Evolutionary conservation across 768 basidiomycete species (phyloP).

Genomic region (Chalciporus chontae): DNA sequence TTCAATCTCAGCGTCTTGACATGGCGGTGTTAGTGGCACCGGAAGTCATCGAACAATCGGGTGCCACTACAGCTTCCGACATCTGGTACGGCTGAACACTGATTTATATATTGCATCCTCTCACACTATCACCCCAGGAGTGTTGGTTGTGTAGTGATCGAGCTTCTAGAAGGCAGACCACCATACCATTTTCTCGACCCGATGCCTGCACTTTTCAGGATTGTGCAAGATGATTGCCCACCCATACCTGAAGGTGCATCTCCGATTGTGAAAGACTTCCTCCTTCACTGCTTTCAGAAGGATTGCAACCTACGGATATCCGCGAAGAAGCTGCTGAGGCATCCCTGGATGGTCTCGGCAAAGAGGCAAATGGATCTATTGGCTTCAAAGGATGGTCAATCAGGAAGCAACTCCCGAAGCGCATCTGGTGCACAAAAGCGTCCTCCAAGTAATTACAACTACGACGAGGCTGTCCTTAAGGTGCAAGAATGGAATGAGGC

Average conservation of each 20-base stretch:
- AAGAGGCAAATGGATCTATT: conserved; percentile 61
- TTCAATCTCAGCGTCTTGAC: conserved; percentile 5
- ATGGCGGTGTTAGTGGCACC: conserved; percentile 73
- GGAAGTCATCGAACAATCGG: conserved; percentile 97
- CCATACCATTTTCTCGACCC: conserved; percentile 96
- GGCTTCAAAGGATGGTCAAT: conserved; percentile 25
- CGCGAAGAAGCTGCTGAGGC: conserved; percentile 86
- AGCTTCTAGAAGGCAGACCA: conserved; percentile 83
- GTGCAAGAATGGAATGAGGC: conserved; percentile 99
- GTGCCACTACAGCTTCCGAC: conserved; percentile 95
- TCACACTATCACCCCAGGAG: conserved; percentile 42
- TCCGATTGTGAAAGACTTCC: conserved; percentile 93
- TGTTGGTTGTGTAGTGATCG: conserved; percentile 97
- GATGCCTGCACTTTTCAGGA: conserved; percentile 97
- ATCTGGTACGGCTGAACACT: conserved; percentile 66
- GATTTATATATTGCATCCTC: neutral
- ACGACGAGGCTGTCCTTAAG: conserved; percentile 88
- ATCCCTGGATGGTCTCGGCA: conserved; percentile 94
- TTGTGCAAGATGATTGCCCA: conserved; percentile 97
- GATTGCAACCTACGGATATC: conserved; percentile 92
- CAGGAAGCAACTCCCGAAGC: conserved; percentile 34
- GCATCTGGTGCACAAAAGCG: conserved; percentile 36
- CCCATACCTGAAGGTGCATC: conserved; percentile 95
- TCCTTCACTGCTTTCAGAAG: conserved; percentile 98
- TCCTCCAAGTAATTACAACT: conserved; percentile 79